Conservation (phyloP, 2,329 filamentous ascomycete genomes). For the Pseudomassariella vexata region DNA sequence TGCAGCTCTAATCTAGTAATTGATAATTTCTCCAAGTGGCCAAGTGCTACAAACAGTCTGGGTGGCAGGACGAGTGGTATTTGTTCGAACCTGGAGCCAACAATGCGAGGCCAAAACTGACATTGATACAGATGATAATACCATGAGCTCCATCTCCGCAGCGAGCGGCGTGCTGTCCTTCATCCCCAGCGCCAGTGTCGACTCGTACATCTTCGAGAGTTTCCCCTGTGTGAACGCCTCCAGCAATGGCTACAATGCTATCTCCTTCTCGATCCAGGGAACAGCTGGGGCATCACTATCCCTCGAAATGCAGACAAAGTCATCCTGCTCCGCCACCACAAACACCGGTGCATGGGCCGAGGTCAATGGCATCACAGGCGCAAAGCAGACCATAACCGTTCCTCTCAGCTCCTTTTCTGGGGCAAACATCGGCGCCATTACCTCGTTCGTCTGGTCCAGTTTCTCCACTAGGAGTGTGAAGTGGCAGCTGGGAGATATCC, state of each 20-base stretch:
- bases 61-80: slow-evolving; percentile 30
- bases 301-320: slow-evolving; percentile 41
- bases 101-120: not conserved
- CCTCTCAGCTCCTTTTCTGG: slow-evolving; percentile 42
- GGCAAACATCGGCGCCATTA: slow-evolving; percentile 43
- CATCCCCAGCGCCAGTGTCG: slow-evolving; percentile 31
- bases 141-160: slow-evolving; percentile 35
- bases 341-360: slow-evolving; percentile 37
- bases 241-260: slow-evolving; percentile 37
- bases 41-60: slow-evolving; percentile 25
- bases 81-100: slow-evolving; percentile 3
- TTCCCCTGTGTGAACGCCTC: slow-evolving; percentile 40
- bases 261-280: slow-evolving; percentile 42
- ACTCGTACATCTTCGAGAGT: slow-evolving; percentile 49
- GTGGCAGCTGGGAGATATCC: slow-evolving; percentile 44
- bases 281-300: slow-evolving; percentile 31
- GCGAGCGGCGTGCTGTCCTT: slow-evolving; percentile 40
- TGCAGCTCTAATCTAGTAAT: slow-evolving; percentile 8
- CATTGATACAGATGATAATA: slow-evolving; percentile 37
- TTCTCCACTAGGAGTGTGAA: slow-evolving; percentile 28
- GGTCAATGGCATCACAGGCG: slow-evolving; percentile 41
- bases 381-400: slow-evolving; percentile 42
- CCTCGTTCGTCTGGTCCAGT: slow-evolving; percentile 32
- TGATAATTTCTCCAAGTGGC: slow-evolving; percentile 12
- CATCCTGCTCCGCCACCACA: slow-evolving; percentile 32